phyloP scores from a whole-genome alignment of 805 yeast genomes.

The Saturnispora quitensis region DNA sequence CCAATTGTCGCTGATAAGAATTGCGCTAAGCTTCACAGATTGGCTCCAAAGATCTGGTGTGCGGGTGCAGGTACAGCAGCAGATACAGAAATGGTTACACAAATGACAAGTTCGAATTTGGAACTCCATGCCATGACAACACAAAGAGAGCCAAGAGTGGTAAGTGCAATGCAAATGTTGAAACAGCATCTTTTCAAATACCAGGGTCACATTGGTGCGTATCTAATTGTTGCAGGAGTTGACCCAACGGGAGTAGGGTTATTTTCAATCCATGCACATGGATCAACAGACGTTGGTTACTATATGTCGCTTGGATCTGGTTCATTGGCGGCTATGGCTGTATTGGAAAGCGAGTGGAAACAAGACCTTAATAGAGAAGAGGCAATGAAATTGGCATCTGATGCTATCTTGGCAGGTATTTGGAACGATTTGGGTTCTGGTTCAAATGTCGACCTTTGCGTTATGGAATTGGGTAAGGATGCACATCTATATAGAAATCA shows the following conservation, averaged over 20 bases:
- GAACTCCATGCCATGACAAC: slow-evolving; percentile 79
- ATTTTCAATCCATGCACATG: slow-evolving; percentile 93
- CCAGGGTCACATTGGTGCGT: slow-evolving; percentile 97
- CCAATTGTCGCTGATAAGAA: slow-evolving; percentile 96
- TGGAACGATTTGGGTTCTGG: slow-evolving; percentile 99
- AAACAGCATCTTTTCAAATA: slow-evolving; percentile 94
- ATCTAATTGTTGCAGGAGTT: slow-evolving; percentile 93
- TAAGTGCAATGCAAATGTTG: slow-evolving; percentile 83
- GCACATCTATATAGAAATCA: slow-evolving; percentile 80
- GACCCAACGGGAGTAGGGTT: slow-evolving; percentile 95
- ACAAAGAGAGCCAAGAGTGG: slow-evolving; percentile 84
- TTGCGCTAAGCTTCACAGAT: slow-evolving; percentile 87
- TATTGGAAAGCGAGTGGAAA: slow-evolving; percentile 82
- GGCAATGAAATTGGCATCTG: slow-evolving; percentile 84
- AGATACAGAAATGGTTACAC: slow-evolving; percentile 96
- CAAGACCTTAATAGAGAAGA: slow-evolving; percentile 72
- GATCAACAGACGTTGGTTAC: slow-evolving; percentile 92
- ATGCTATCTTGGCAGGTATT: slow-evolving; percentile 95
- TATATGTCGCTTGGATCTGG: slow-evolving; percentile 94
- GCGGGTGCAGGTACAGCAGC: slow-evolving; percentile 99
- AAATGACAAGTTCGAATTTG: slow-evolving; percentile 79
- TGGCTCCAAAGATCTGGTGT: slow-evolving; percentile 93
- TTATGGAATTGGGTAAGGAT: slow-evolving; percentile 87
- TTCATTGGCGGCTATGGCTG: slow-evolving; percentile 97
- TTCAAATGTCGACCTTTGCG: slow-evolving; percentile 95